Evolutionary conservation across 1,284 basidiomycete genomes (phyloP), one percentile per base, ranked within the genome.

Genomic region (Moesziomyces sp.): DNA sequence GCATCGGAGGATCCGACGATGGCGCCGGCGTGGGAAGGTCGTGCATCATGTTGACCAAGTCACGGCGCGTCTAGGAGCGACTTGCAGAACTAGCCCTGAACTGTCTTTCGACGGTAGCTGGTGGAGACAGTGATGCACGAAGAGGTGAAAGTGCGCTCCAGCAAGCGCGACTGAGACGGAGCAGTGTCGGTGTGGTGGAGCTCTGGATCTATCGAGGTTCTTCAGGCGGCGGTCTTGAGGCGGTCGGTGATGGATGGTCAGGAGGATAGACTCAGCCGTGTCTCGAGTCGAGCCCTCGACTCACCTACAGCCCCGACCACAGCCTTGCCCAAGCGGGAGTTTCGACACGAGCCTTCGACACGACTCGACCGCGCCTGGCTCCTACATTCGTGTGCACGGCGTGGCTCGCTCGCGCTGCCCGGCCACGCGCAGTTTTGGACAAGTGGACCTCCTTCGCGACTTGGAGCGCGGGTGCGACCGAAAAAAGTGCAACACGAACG

Each of bases 21-120:
- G 71, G 71, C 7, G 64, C 71, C n/a, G 71, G 71, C 43, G 71
- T 74, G 53, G 60, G 70, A 53, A 73, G 60, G 44, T 73, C 64
- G 60, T 73, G 70, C 70, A 73, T 73, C 64, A 73, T 73, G 28
- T 23, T 58, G 40, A 40, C 51, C 5, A 45, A 45, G 21, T 45
- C 43, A 24, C n/a, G 11, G 43, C 51, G 26, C 35, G 51, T 44
- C 23, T 21, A 21, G 21, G 21, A 21, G 21, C 21, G 21, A 21
- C 21, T 21, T 21, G 21, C 21, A 21, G 21, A 21, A 21, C 21
- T 21, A 21, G 21, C 21, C 21, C 21, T 21, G 21, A 21, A 21
- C 21, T 21, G 21, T 21, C 21, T 21, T 21, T 21, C 21, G 21
- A 40, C 18, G 16, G 7, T 14, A n/a, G 30, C 11, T 11, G 7